These are phyloP conservation scores for Chaetothyriales sp. DNA, from an alignment of 2,329 filamentous ascomycete species.

Conservation along the genomic window DNA sequence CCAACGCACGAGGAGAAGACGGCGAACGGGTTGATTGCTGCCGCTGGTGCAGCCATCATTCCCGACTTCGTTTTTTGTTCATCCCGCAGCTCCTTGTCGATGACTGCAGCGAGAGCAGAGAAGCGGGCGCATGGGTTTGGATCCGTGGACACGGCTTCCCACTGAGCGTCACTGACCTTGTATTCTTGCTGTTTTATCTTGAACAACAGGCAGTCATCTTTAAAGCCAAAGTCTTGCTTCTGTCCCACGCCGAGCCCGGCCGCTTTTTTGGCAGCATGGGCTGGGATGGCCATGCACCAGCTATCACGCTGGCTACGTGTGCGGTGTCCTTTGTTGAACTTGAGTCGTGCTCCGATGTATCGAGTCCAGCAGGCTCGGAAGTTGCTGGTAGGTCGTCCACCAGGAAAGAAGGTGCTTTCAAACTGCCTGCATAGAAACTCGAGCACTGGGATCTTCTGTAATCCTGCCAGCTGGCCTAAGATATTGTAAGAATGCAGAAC, in stretches of 20 bases:
- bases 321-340: conserved; percentile 17
- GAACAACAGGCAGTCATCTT: conserved; percentile 12
- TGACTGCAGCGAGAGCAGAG: neutral
- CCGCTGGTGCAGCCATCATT: conserved; percentile 7
- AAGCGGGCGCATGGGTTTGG: neutral
- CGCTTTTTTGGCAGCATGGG: conserved; percentile 16
- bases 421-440: conserved; percentile 15
- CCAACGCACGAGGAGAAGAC: conserved; percentile 15
- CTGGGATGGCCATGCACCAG: conserved; percentile 17
- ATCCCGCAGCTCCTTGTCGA: neutral
- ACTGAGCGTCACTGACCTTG: conserved; percentile 9
- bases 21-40: conserved; percentile 17
- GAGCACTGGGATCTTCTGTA: conserved; percentile 16
- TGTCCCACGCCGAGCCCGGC: conserved; percentile 16
- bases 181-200: conserved; percentile 17
- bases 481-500: conserved; percentile 20
- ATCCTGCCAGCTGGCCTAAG: conserved; percentile 10
- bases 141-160: conserved; percentile 1
- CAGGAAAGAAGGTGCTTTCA: conserved; percentile 16
- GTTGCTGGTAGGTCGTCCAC: conserved; percentile 14
- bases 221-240: conserved; percentile 3
- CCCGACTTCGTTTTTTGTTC: neutral
- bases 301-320: conserved; percentile 14
- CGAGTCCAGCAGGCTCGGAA: conserved; percentile 18
- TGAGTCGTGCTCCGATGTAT: conserved; percentile 19